A percentile compares a stretch with the other conserved stretches of the same genome.
Conservation (phyloP, 2,329 filamentous ascomycete genomes). For the Pyricularia sp. region DNA sequence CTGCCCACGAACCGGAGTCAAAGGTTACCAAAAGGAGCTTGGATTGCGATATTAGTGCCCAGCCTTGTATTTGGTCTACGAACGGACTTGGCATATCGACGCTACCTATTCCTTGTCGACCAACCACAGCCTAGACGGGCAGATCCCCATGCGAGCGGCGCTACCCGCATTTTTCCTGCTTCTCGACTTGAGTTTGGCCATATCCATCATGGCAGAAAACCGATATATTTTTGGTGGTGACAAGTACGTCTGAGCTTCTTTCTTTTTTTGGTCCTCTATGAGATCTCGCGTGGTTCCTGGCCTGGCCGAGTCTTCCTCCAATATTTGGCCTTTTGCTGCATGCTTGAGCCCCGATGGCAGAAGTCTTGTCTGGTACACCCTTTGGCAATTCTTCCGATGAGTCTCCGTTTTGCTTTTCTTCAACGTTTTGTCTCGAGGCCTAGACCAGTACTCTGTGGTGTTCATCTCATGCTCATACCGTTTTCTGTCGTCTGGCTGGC, state of each 20-base stretch:
- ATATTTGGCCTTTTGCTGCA: neutral
- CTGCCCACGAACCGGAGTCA: neutral
- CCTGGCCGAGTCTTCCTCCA: neutral
- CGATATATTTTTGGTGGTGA: slow-evolving; percentile 3
- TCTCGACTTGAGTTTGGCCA: neutral
- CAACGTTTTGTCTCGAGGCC: neutral
- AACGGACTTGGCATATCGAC: neutral
- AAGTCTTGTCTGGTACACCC: neutral
- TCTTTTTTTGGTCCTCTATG: neutral
- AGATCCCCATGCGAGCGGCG: neutral
- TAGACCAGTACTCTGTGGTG: neutral
- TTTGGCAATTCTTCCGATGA: neutral
- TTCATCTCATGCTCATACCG: neutral
- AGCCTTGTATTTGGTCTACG: neutral
- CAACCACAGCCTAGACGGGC: neutral
- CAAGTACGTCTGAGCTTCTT: neutral
- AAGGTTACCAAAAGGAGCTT: neutral
- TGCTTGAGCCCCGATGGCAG: neutral
- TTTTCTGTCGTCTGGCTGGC: neutral
- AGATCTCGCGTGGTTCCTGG: neutral
- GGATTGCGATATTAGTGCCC: neutral
- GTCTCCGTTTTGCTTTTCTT: neutral
- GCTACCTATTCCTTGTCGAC: neutral
- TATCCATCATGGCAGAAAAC: neutral
- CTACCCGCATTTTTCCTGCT: neutral